A percentile compares a stretch with the other conserved stretches of the same genome.
Conservation (phyloP, 2,329 filamentous ascomycete species). For the Phialophora expanda region DNA sequence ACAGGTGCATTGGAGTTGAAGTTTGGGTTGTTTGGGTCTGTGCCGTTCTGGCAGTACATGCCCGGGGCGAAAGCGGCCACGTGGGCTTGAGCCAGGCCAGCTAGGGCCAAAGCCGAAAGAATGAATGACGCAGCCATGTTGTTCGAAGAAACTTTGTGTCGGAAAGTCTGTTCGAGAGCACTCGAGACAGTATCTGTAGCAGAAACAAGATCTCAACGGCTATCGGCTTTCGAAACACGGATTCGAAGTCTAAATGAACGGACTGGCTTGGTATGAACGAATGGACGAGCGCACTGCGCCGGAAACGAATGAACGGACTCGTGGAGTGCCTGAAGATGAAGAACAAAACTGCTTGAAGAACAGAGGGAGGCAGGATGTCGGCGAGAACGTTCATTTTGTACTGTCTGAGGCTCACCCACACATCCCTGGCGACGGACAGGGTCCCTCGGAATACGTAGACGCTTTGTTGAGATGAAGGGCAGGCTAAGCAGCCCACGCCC, state of each 20-base stretch:
- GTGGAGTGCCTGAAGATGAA: conserved; percentile 14
- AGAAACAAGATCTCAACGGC: conserved; percentile 13
- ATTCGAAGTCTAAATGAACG: conserved; percentile 10
- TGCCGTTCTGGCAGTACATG: conserved; percentile 50
- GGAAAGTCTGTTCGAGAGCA: conserved; percentile 5
- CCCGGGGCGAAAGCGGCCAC: conserved; percentile 48
- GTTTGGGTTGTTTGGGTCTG: conserved; percentile 43
- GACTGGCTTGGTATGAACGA: conserved; percentile 19
- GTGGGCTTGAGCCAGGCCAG: conserved; percentile 43
- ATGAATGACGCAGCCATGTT: conserved; percentile 22
- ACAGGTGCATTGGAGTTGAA: conserved; percentile 55
- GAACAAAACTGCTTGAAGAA: conserved; percentile 9
- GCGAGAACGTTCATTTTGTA: conserved; percentile 9
- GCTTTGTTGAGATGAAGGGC: conserved; percentile 8
- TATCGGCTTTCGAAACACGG: conserved; percentile 21
- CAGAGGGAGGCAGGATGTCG: not conserved
- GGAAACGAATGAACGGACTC: conserved; percentile 21
- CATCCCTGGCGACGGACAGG: conserved; percentile 2
- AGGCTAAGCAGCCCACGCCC: conserved; percentile 3
- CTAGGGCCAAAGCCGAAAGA: conserved; percentile 24
- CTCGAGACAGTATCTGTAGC: conserved; percentile 21
- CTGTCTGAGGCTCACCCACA: not conserved
- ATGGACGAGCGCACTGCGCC: conserved; percentile 29
- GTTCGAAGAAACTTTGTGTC: conserved; percentile 6
- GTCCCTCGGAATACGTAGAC: not conserved